Base-by-base conservation (phyloP, 1,139 yeast genomes). In the Blastobotrys petasosporus region DNA sequence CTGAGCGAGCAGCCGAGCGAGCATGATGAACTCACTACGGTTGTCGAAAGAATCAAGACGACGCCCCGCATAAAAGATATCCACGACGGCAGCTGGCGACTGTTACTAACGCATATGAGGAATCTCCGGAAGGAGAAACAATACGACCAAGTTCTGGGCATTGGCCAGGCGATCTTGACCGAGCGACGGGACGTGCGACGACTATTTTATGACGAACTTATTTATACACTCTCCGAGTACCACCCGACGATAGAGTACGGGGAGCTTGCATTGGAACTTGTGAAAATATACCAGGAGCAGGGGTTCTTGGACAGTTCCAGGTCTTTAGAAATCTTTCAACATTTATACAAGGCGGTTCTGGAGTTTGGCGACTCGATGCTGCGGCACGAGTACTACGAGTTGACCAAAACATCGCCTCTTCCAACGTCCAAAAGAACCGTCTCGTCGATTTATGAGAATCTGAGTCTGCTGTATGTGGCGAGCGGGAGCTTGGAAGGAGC, bases 401-500 rank as follows among this genome's bases (percentile, higher is more conserved):
- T 47, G 11, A 41, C 42, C 2, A 15, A 35, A 8, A 15, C 20
- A 1, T 34, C 40, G 3, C 37, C 45, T 11, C 37, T 37, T 5
- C 45, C 48, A 12, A 37, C 33, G 7, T 20, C 33, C 5, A 37
- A 36, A 12, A 17, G 29, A 32, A 23, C 42, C 7, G 30, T 12
- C 11, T 25, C 37, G 6, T 10, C 25, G 8, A 9, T 46, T 13
- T 41, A 40, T 30, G 45, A 45, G 28, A 45, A 52, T 8, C 47
- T 60, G 20, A 48, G 58, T n/a, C 49, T 45, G 38, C 48, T 59
- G 34, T 51, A 53, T 37, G 41, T 62, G 4, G 49, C 55, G 2
- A 46, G 47, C 8, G 54, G 50, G 12, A 54, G 56, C 39, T 46
- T 53, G 15, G 66, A 63, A 43, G 46, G 48, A 4, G 62, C 63